These are phyloP conservation scores for Houttuynia cordata DNA, from an alignment of 164 flowering plant species.

Conservation along the genomic window DNA sequence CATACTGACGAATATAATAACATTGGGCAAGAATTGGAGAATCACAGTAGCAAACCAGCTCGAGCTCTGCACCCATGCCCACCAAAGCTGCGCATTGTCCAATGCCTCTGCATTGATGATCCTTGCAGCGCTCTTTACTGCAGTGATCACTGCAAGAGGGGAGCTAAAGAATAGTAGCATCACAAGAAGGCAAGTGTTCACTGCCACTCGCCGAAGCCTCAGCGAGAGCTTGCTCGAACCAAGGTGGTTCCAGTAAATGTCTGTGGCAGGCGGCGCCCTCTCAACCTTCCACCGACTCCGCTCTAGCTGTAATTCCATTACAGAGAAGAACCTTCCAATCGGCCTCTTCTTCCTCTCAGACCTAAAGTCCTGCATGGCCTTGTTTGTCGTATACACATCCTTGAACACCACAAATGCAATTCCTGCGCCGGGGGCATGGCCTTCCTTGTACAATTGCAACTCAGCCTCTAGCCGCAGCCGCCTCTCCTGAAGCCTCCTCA, in stretches of 20 bases:
- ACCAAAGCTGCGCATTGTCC: conserved; percentile 83
- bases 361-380: conserved; percentile 82
- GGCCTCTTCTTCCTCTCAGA: conserved; percentile 61
- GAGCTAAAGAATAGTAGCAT: conserved; percentile 89
- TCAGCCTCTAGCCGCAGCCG: conserved; percentile 69
- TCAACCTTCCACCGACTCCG: conserved; percentile 94
- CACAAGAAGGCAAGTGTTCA: conserved; percentile 70
- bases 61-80: conserved; percentile 81
- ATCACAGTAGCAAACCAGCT: conserved; percentile 82
- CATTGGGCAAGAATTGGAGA: conserved; percentile 92
- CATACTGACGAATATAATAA: conserved; percentile 91
- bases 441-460: conserved; percentile 65
- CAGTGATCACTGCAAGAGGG: conserved; percentile 89
- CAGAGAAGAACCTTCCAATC: conserved; percentile 73
- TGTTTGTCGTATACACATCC: conserved; percentile 84
- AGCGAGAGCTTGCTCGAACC: conserved; percentile 67
- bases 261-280: conserved; percentile 85
- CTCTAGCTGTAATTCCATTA: conserved; percentile 71
- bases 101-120: conserved; percentile 93
- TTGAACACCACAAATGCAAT: conserved; percentile 92
- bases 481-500: conserved; percentile 61
- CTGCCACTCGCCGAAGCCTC: conserved; percentile 69
- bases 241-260: conserved; percentile 92
- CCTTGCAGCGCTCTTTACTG: conserved; percentile 70
- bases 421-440: conserved; percentile 84